Percentiles rank a stretch among this genome's conserved stretches.
These are phyloP conservation scores for Mycena albidolilacea DNA, from an alignment of 768 basidiomycete genomes.

Conservation along the genomic window DNA sequence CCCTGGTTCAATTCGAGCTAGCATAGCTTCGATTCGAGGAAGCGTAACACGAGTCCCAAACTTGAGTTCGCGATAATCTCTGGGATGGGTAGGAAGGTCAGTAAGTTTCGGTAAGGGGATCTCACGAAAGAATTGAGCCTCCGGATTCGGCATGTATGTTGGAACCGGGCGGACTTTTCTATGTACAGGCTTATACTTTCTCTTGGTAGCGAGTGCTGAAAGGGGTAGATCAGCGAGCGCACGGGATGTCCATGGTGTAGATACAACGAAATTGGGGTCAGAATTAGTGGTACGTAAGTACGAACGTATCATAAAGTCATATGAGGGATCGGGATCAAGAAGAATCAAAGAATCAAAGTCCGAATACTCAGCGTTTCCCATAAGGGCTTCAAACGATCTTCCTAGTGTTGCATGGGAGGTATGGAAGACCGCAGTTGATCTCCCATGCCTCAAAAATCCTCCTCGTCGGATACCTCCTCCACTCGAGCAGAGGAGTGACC, in stretches of 20 bases:
- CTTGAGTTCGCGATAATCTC: constrained; percentile 20
- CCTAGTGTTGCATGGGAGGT: constrained; percentile 30
- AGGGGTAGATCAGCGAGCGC: constrained; percentile 8
- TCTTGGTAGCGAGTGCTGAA: constrained; percentile 6
- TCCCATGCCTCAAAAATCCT: constrained; percentile 35
- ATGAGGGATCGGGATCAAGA: neutral
- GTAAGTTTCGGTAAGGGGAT: neutral
- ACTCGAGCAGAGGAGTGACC: neutral
- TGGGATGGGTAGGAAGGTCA: constrained; percentile 32
- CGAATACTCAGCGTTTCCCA: constrained; percentile 38
- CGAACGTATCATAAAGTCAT: constrained; percentile 8
- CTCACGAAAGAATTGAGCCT: neutral
- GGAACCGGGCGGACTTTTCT: constrained; percentile 20
- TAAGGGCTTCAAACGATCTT: constrained; percentile 36
- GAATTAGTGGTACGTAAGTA: neutral
- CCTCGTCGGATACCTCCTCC: constrained; percentile 23
- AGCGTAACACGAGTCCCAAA: constrained; percentile 25
- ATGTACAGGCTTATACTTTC: constrained; percentile 17
- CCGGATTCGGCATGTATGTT: constrained; percentile 7
- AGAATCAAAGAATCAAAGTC: constrained; percentile 35
- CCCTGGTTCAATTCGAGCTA: constrained; percentile 31
- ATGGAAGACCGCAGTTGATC: constrained; percentile 11
- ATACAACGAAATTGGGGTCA: neutral
- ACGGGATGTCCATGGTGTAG: constrained; percentile 19
- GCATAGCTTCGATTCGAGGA: constrained; percentile 36